Evolutionary conservation across 768 basidiomycete genomes (phyloP), one percentile per base, ranked within the genome.

Genomic region (Cystoderma amianthinum): DNA sequence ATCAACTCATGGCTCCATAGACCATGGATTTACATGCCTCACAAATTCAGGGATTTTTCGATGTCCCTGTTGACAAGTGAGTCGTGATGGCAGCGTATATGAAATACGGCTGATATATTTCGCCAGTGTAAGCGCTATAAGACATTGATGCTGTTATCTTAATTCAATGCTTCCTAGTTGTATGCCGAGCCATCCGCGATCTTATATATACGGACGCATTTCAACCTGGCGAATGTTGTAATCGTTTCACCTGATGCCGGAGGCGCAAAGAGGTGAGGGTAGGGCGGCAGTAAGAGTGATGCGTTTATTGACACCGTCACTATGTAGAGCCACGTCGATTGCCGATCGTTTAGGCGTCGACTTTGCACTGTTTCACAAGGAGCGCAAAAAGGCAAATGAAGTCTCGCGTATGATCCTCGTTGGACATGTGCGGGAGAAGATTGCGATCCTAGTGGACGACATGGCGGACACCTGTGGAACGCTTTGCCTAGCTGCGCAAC

Each of bases 21-120:
- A 98, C 95, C 6, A 96, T 98, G 92, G 96, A 99, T 66, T 71
- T 98, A 44, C 95, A 99, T 59, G 96, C 96, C 22, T 95, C 92
- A 2, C 96, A 99, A 59, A 98, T 99, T 48, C 96, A 99, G 67
- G 96, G 96, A 4, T 99, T 99, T 70, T 99, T 99, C 63, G 95
- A 98, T 62, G 94, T 98, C 33, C 96, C 96, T 5, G 95, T 97
- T 54, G 96, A 99, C 74, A 98, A 99, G 91, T 95, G 59, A 76
- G 91, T 80, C 30, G n/a, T 35, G 40, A 37, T 22, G 32, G 30
- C 42, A 41, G 36, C 35, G 42, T n/a, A 23, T 21, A 42, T 42
- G 44, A 41, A 19, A 38, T 43, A 44, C 43, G 42, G 47, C 44
- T 42, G 41, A 53, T 38, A 41, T 38, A 36, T 30, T 23, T 36